Conservation (phyloP, 2,329 filamentous ascomycete species). For the Phoma sp. region DNA sequence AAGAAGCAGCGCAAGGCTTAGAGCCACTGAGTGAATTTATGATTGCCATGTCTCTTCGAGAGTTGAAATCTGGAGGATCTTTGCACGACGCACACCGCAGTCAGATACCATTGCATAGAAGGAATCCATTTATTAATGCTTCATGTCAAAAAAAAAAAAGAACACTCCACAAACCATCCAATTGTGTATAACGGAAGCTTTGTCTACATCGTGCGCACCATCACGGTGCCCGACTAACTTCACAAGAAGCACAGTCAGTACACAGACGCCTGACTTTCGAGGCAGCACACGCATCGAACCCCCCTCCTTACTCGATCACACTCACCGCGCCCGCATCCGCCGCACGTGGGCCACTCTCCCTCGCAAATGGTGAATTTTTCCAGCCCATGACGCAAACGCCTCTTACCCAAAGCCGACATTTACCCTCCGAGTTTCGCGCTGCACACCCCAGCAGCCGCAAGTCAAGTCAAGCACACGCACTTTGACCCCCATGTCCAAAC, state of each 20-base stretch:
- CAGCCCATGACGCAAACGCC: constrained; percentile 7
- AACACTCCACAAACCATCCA: neutral
- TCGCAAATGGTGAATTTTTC: constrained; percentile 6
- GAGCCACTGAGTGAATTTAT: neutral
- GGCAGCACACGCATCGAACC: no score
- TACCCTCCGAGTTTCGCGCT: no score
- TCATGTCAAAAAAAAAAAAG: neutral
- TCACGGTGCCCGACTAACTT: neutral
- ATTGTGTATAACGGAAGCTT: no score
- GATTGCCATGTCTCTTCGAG: no score
- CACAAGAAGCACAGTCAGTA: neutral
- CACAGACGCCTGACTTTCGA: neutral
- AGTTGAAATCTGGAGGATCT: neutral
- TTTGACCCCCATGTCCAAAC: constrained; percentile 2
- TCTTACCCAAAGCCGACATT: neutral
- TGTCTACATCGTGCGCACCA: neutral
- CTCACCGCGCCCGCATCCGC: neutral
- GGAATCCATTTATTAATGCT: neutral
- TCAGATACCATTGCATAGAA: constrained; percentile 5
- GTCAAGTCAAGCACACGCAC: no score
- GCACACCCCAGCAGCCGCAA: no score
- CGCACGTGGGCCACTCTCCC: neutral
- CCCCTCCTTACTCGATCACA: no score
- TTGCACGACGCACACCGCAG: neutral
- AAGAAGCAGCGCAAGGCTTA: constrained; percentile 52